phyloP scores from a whole-genome alignment of 2,329 filamentous ascomycete genomes.

The Teratosphaeria zuluensis region DNA sequence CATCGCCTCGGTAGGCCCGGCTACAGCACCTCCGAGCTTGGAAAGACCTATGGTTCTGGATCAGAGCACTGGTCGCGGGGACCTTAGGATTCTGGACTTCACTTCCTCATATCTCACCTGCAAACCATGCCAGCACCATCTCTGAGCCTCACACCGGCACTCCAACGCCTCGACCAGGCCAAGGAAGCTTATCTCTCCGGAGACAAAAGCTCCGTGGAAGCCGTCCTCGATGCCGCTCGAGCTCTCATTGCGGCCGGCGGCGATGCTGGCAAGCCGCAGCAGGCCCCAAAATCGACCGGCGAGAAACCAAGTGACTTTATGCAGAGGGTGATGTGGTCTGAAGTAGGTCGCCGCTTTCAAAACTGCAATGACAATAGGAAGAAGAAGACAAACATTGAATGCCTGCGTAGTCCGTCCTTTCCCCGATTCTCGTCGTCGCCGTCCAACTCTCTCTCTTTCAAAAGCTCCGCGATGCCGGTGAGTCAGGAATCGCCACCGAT shows the following conservation, averaged over 20 bases:
- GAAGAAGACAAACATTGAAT: too few relatives aligned
- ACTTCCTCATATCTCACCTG: background rate
- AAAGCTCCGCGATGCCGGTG: background rate
- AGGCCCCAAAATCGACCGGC: background rate
- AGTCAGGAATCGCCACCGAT: background rate
- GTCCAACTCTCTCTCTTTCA: background rate
- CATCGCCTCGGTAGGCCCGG: background rate
- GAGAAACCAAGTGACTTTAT: background rate
- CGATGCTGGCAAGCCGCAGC: background rate
- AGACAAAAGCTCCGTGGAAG: background rate
- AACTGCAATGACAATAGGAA: too few relatives aligned
- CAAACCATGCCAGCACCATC: background rate
- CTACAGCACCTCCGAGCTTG: background rate
- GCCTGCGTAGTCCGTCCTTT: background rate
- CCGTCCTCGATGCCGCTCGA: background rate
- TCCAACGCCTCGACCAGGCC: background rate
- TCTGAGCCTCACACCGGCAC: background rate
- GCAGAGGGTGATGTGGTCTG: background rate
- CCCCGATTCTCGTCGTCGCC: background rate
- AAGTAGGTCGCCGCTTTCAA: background rate
- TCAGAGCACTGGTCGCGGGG: background rate
- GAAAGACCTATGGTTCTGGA: background rate
- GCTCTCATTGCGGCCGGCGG: background rate
- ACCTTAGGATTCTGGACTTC: background rate
- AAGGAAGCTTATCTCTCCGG: background rate